Evolutionary conservation across 2,329 filamentous ascomycete species (phyloP), one percentile per base, ranked within the genome.

Genomic region (Sclerotinia nivalis): DNA sequence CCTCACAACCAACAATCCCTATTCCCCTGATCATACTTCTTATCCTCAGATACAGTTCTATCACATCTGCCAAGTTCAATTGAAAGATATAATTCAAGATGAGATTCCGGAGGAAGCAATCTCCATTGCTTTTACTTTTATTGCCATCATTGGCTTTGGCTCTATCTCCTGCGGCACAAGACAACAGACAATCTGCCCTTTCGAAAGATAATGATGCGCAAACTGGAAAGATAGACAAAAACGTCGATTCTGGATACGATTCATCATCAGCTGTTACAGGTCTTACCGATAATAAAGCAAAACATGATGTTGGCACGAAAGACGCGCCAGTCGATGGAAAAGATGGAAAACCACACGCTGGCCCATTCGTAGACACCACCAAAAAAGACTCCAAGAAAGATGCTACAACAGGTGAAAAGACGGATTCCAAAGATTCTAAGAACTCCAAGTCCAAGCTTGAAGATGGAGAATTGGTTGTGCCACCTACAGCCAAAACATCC

Each of bases 331-430:
- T 97, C 28, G 96, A 98, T 79, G 94, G 94, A 59, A 91, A 91
- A 76, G 96, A 98, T 82, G 96, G 96, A 61, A 96, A 94, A 82
- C 96, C 96, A 60, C 95, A 97, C 78, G 88, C 90, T 28, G 96
- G 96, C 1, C 96, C 96, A 8, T 90, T 88, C 77, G 89, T 94
- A 70, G 88, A 89, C 72, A 86, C 84, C 22, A 64, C 59, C 28
- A 83, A 85, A 71, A 77, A 76, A 40, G 88, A 90, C 72, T 75
- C 72, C 75, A 76, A 75, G 66, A 76, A 76, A 62, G 87, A 89
- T 73, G 85, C 47, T 28, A 22, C 47, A 40, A 22, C 61, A 13
- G 47, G 18, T 28, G 61, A 65, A 28, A 52, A 65, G 25, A 37
- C 47, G 15, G 60, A 64, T 37, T n/a, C 43, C 0, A 64, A 60